phyloP scores from a whole-genome alignment of 2,329 filamentous ascomycete species.

The Pseudogymnoascus pannorum region DNA sequence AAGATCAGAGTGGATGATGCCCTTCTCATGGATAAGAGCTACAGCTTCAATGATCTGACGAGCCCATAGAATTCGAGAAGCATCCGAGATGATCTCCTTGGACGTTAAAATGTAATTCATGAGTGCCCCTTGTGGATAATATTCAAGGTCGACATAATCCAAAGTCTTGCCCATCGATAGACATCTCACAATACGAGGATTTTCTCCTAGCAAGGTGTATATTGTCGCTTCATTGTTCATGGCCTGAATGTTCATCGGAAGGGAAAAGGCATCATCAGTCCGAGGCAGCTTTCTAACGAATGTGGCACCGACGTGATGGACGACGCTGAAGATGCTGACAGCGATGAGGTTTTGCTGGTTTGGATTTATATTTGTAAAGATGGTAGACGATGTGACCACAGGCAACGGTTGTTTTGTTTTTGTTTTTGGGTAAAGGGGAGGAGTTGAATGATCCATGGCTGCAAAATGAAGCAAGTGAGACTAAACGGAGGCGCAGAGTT shows the following conservation, averaged over 20 bases:
- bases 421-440: background rate
- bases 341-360: conserved; percentile 6
- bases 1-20: background rate
- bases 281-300: background rate
- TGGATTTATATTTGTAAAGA: background rate
- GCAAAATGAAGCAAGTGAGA: background rate
- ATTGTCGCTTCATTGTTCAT: background rate
- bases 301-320: background rate
- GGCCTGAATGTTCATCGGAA: background rate
- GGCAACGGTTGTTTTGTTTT: background rate
- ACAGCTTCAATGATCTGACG: background rate
- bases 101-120: background rate
- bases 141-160: background rate
- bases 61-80: background rate
- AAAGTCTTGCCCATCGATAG: background rate
- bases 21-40: background rate
- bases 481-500: background rate
- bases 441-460: background rate
- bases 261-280: background rate
- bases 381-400: conserved; percentile 5
- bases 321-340: background rate
- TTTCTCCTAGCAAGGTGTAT: background rate
- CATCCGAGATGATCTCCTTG: background rate
- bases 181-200: background rate
- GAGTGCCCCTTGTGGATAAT: background rate